These are phyloP conservation scores for Plasmodium billcollinsi DNA, from an alignment of 169 alveolate species.

Conservation along the genomic window DNA sequence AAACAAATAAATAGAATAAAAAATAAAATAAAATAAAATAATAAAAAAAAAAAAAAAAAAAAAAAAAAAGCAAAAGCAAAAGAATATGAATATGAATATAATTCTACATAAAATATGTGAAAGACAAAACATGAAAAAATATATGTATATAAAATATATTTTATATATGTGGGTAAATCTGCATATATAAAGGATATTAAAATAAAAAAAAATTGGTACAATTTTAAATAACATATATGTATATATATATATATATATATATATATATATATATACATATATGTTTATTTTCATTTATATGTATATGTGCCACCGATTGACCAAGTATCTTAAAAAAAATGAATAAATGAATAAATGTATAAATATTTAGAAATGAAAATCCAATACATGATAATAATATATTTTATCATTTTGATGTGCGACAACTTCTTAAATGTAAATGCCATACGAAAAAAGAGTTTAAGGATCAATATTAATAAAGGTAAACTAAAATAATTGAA, in stretches of 20 bases:
- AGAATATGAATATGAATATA: not conserved
- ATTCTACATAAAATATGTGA: not conserved
- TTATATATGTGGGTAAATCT: too few species aligned
- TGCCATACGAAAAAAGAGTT: conserved; percentile 26
- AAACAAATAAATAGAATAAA: too few species aligned
- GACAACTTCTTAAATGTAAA: conserved; percentile 20
- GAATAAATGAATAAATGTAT: conserved; percentile 40
- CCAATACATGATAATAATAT: conserved; percentile 21
- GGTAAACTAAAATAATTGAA: conserved; percentile 8
- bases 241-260: not conserved
- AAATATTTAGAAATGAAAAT: too few species aligned
- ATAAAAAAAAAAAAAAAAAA: not conserved
- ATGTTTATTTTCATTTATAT: not conserved
- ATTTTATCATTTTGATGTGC: conserved; percentile 20
- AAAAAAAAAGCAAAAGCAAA: not conserved
- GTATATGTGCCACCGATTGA: conserved; percentile 20
- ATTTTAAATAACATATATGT: not conserved
- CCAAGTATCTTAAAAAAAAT: conserved; percentile 17
- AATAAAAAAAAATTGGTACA: not conserved
- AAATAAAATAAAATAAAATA: too few species aligned
- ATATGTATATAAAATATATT: too few species aligned
- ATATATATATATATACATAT: not conserved
- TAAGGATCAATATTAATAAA: conserved; percentile 37
- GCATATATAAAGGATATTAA: not conserved
- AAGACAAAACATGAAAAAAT: too few species aligned